Evolutionary conservation across 2,329 filamentous ascomycete genomes (phyloP), one percentile per base, ranked within the genome.

Genomic region (Calonectria hawksworthii): DNA sequence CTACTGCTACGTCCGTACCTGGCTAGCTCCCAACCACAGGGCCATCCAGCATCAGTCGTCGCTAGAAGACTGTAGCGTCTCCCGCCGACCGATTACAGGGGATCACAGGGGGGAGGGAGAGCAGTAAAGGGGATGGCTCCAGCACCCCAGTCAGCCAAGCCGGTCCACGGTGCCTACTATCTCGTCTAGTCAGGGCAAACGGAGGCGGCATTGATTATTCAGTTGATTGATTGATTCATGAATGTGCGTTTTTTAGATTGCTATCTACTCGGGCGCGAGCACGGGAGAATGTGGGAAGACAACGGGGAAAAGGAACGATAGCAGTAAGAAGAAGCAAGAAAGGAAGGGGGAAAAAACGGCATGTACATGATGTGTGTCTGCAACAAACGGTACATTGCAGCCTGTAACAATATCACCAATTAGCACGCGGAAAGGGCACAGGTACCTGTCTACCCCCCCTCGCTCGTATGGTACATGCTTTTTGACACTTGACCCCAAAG

Each of bases 61-160:
- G 61, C 38, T 47, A 50, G 61, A 65, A 65, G n/a, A 47, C 61
- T 65, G 59, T 64, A 65, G 56, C 34, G 56, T 47, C 68, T 70
- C 44, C 68, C 56, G 44, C 68, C 56, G 56, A 52, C 47, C 32
- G 32, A n/a, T 14, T 61, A 70, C 68, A 70, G 59, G 68, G 56
- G 44, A 64, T 50, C 47, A 54, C 23, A 38, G 32, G 68, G 47
- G 56, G 26, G 32, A 56, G 47, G 56, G 26, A 8, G 8, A 34
- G 34, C 34, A 56, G 63, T 34, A 64, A 65, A 59, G 68, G 68
- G 34, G 36, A 70, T 32, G 68, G 59, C 56, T 38, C 51, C 59
- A 70, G 36, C 52, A 54, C 56, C 56, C 56, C 68, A 23, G 34
- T 52, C 68, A 64, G 56, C 68, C 59, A 47, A 70, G 56, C 44